Evolutionary conservation across 139 green algal genomes (phyloP).

Genomic region (Tetradesmus lagerheimii): DNA sequence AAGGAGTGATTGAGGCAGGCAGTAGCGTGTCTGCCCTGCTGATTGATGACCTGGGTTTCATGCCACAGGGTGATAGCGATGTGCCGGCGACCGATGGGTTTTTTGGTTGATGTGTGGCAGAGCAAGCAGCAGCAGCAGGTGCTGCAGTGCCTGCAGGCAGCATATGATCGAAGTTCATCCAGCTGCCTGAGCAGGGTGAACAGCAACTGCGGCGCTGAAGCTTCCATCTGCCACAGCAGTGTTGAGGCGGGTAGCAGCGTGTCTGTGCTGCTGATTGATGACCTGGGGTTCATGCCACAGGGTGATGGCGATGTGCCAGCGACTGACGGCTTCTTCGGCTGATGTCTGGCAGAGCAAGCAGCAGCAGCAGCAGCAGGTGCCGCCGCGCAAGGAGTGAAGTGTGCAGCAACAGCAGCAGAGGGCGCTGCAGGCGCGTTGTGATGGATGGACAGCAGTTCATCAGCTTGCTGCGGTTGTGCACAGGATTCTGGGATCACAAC

Average conservation of each 20-base stretch:
- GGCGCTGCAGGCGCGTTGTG: too few species aligned
- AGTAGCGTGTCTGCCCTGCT: slow-evolving; percentile 7
- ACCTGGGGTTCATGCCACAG: slow-evolving; percentile 65
- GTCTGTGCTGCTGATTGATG: slow-evolving; percentile 81
- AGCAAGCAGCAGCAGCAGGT: neutral
- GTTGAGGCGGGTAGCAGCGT: slow-evolving; percentile 70
- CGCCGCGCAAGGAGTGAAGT: too few species aligned
- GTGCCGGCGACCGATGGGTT: slow-evolving; percentile 46
- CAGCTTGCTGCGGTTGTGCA: too few species aligned
- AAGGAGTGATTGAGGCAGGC: neutral
- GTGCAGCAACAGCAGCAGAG: neutral
- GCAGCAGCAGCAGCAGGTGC: neutral
- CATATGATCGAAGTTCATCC: too few species aligned
- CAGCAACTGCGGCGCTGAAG: slow-evolving; percentile 58
- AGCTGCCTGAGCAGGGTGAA: too few species aligned
- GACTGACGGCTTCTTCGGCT: slow-evolving; percentile 53
- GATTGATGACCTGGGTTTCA: slow-evolving; percentile 61
- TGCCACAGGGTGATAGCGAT: slow-evolving; percentile 47
- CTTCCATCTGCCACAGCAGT: slow-evolving; percentile 55
- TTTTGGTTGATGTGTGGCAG: neutral
- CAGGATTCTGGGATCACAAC: too few species aligned
- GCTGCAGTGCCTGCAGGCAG: too few species aligned
- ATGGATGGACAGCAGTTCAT: too few species aligned
- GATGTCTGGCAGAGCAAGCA: neutral
- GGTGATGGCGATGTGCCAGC: slow-evolving; percentile 40